Evolutionary conservation across 1,284 basidiomycete genomes (phyloP).

Genomic region (Rhodotorula sp.): DNA sequence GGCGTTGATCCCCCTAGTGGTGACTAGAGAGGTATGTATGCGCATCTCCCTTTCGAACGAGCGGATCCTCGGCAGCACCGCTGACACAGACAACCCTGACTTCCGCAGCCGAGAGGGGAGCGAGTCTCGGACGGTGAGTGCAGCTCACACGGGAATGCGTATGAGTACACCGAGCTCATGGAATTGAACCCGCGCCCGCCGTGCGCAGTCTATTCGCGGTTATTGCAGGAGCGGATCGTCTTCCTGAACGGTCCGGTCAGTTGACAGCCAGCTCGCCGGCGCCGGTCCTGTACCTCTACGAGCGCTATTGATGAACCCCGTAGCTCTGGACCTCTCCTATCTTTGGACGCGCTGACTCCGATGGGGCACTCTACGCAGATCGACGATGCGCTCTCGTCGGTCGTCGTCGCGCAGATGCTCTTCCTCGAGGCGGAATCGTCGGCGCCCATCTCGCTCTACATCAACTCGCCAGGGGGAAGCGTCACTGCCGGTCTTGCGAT

Average conservation of each 20-base stretch:
- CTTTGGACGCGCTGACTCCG: background rate
- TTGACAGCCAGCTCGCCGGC: conserved; percentile 15
- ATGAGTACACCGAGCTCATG: too few relatives aligned
- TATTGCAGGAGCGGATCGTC: conserved; percentile 84
- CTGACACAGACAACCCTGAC: too few relatives aligned
- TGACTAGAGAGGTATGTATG: conserved; percentile 76
- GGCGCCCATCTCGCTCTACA: conserved; percentile 88
- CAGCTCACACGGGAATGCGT: too few relatives aligned
- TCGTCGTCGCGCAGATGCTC: conserved; percentile 82
- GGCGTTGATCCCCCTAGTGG: conserved; percentile 78
- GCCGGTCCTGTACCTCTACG: too few relatives aligned
- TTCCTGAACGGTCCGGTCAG: conserved; percentile 87
- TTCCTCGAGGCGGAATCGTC: conserved; percentile 92
- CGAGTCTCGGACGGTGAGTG: conserved; percentile 69
- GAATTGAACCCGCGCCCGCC: background rate
- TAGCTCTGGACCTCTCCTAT: background rate
- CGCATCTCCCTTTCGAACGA: too few relatives aligned
- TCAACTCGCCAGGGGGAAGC: conserved; percentile 89
- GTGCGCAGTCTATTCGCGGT: conserved; percentile 67
- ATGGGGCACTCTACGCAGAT: conserved; percentile 58
- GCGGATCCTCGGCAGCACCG: too few relatives aligned
- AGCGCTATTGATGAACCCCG: too few relatives aligned
- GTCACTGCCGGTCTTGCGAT: conserved; percentile 91
- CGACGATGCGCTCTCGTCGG: conserved; percentile 74
- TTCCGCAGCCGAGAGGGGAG: conserved; percentile 87